Base-by-base conservation (phyloP, 495 filamentous ascomycete species). In the Penicillium verhagenii region DNA sequence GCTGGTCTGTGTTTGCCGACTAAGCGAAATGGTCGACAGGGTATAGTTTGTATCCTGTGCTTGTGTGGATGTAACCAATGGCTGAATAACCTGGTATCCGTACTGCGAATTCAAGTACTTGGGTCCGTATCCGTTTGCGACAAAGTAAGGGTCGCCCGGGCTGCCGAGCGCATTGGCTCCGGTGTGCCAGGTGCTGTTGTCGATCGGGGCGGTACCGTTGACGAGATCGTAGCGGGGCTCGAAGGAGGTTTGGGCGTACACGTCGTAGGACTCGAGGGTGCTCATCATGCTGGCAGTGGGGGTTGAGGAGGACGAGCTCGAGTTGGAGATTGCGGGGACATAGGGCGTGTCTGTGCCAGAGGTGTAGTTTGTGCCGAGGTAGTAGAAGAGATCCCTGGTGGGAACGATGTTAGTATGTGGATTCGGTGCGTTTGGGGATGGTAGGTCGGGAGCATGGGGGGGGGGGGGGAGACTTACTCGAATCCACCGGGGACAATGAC, bases 401-500 rank as follows among this genome's bases (percentile, higher is more conserved):
- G n/a, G n/a, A n/a, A n/a, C n/a, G 19, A 18, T 24, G 18, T 35
- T 37, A 52, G 37, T 28, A 6, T 6, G 16, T 42, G 39, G 29
- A 19, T 23, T 50, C 29, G 9, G 9, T 51, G n/a, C n/a, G n/a
- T n/a, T n/a, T n/a, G n/a, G n/a, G n/a, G n/a, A n/a, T n/a, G n/a
- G n/a, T n/a, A n/a, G n/a, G n/a, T n/a, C n/a, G n/a, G n/a, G n/a
- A n/a, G n/a, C n/a, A n/a, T n/a, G n/a, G n/a, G n/a, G n/a, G 31
- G 31, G 1, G 31, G 2, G 14, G 31, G 31, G 13, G 31, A n/a
- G 19, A 20, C 29, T 10, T 46, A 73, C 66, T 79, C 76, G 38
- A 78, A 77, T 9, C 74, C 74, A 42, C 76, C 76, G 18, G 76
- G 76, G 3, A 65, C 61, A 28, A 79, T 66, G 0, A 76, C 67